These are phyloP conservation scores for Erodium trifolium DNA, from an alignment of 441 rosid genomes.

Conservation along the genomic window DNA sequence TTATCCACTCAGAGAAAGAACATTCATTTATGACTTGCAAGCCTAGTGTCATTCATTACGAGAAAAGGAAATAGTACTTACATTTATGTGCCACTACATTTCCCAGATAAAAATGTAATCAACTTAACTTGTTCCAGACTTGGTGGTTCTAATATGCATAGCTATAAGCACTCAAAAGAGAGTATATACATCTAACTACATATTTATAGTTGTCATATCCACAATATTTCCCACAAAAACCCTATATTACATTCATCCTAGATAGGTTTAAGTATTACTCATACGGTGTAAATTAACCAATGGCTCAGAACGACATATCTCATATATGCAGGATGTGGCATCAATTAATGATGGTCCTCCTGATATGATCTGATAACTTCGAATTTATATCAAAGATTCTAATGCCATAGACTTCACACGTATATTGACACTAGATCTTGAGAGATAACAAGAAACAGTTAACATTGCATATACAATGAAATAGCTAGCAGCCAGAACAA, in stretches of 20 bases:
- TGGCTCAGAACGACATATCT: neutral
- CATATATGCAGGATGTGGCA: neutral
- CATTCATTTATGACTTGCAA: neutral
- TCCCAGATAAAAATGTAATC: neutral
- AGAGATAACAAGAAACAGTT: neutral
- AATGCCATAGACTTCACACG: neutral
- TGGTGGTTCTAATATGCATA: neutral
- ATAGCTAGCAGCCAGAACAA: constrained; percentile 1
- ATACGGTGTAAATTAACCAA: neutral
- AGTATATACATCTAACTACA: neutral
- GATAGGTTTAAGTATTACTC: neutral
- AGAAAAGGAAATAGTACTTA: neutral
- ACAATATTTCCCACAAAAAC: neutral
- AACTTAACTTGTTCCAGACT: neutral
- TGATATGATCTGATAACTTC: neutral
- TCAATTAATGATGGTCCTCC: neutral
- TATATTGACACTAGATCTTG: neutral
- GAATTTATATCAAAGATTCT: neutral
- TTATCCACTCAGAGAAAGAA: neutral
- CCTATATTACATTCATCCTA: neutral
- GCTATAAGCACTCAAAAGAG: neutral
- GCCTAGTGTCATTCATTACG: neutral
- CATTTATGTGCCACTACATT: neutral
- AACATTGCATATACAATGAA: neutral
- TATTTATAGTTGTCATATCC: neutral